Base-by-base conservation (phyloP, 805 yeast genomes). In the Lipomyces spencermartinsiae region DNA sequence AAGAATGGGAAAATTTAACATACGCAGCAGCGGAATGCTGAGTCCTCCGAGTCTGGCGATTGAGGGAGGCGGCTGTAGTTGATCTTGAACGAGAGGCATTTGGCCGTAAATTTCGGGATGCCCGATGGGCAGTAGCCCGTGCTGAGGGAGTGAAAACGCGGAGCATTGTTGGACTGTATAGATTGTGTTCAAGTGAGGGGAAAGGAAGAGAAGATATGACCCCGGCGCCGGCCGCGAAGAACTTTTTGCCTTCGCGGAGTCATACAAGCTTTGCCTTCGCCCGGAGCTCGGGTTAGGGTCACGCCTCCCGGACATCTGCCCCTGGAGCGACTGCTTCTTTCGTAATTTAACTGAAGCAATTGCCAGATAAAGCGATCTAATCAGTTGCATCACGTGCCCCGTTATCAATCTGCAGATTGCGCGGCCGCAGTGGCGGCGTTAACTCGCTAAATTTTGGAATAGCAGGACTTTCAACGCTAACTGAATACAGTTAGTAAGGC, bases 21-120 rank as follows among this genome's bases (percentile, higher is more conserved):
- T 66, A 66, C 69, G 69, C 69, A 25, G 66, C 61, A 35, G 66
- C 69, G 16, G 69, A 64, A 22, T 64, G 66, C 43, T 66, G 69
- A 4, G 69, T 58, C 51, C 66, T 59, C 51, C 68, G 64, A 37
- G 65, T 35, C 19, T 61, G 19, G 51, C 25, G 46, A 43, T 29
- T 51, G 59, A 19, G 34, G 34, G 51, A 9, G 53, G 68, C 37
- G 62, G 64, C 19, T 43, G 51, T 12, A 46, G 68, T 51, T 12
- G 68, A 61, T 43, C 56, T 65, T 19, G 58, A 31, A 12, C 64
- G 61, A 58, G 55, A 51, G 25, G 63, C 49, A 16, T 61, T 12
- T 39, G 61, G 61, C 34, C 37, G 16, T 25, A 59, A 51, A 53
- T 58, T 58, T 34, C 58, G 59, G 39, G 65, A 53, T 19, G 61